Conservation (phyloP, 495 filamentous ascomycete genomes). For the Podospora comata region DNA sequence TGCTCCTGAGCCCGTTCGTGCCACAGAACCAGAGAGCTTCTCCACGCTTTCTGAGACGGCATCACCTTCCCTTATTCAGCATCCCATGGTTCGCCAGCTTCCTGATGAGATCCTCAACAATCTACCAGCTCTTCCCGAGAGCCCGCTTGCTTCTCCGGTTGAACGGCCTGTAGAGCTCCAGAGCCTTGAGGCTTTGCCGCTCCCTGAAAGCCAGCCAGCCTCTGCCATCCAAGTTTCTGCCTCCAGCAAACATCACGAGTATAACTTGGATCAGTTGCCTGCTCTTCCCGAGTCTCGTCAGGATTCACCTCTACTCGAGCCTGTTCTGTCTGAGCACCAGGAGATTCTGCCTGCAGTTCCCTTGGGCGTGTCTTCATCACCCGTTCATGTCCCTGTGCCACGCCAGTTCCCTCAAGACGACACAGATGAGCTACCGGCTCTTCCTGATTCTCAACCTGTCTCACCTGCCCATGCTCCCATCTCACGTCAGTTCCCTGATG, state of each 20-base stretch:
- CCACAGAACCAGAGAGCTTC: background rate
- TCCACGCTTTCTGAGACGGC: background rate
- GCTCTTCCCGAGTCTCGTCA: slow-evolving; percentile 20
- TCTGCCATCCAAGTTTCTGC: background rate
- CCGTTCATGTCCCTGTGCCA: slow-evolving; percentile 1
- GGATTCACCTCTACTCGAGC: slow-evolving; percentile 11
- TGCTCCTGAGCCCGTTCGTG: background rate
- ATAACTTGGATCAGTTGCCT: background rate
- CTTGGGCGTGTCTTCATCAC: slow-evolving; percentile 9
- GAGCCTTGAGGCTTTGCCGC: background rate
- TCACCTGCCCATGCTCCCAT: background rate
- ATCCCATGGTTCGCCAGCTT: background rate
- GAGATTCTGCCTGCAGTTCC: slow-evolving; percentile 10
- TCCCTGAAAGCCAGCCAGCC: background rate
- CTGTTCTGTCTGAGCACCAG: background rate
- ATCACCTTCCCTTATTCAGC: background rate
- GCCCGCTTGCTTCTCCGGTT: background rate
- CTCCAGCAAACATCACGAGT: background rate
- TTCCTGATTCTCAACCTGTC: background rate
- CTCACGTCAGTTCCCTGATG: background rate
- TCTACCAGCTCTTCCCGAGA: slow-evolving; percentile 11
- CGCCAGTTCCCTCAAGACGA: background rate
- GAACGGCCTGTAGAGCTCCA: background rate
- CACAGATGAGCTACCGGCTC: background rate
- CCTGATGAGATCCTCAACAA: background rate